Base-by-base conservation (phyloP, 345 rosid genomes). In the Citrus glauca region DNA sequence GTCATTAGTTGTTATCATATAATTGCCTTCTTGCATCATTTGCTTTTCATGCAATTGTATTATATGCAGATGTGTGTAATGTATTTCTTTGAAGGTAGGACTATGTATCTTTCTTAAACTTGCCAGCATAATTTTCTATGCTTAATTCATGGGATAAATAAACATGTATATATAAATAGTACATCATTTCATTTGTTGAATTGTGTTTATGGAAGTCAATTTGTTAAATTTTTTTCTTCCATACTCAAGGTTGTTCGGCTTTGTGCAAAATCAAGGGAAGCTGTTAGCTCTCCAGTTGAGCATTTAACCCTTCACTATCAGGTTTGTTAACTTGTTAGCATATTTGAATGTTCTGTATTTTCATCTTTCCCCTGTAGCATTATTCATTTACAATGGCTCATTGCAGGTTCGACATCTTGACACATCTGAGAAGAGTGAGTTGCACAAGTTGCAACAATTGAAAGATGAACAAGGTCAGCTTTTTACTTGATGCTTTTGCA, bases 241-340 rank as follows among this genome's bases (percentile, higher is more conserved):
- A 79, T 42, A 32, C 76, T 5, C 20, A 81, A 94, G 98, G 98
- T 97, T 78, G 98, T 97, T 81, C 91, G 98, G 73, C 94, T 97
- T 42, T 97, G 99, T 87, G 99, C 99, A 66, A 97, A 97, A 81
- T 97, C 99, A 71, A 94, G 99, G 88, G 98, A 97, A 85, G 98
- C 98, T 76, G 99, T 97, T 17, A 94, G 98, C 81, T 94, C 98
- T 76, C 99, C 99, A 62, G 97, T 97, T 80, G 99, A 97, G 86
- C 98, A 97, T 91, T 88, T 97, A 83, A 97, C 98, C 69, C 97
- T 97, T 78, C 99, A 97, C 79, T 97, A 97, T 91, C 99, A 97
- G 98, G 99, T 97, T 84, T 77, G 87, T 77, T 40, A 25, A 77
- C 70, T 63, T 66, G 14, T 45, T 69, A 68, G 38, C 63, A 55